Evolutionary conservation across 805 yeast species (phyloP).

Genomic region (Lachancea kluyveri): DNA sequence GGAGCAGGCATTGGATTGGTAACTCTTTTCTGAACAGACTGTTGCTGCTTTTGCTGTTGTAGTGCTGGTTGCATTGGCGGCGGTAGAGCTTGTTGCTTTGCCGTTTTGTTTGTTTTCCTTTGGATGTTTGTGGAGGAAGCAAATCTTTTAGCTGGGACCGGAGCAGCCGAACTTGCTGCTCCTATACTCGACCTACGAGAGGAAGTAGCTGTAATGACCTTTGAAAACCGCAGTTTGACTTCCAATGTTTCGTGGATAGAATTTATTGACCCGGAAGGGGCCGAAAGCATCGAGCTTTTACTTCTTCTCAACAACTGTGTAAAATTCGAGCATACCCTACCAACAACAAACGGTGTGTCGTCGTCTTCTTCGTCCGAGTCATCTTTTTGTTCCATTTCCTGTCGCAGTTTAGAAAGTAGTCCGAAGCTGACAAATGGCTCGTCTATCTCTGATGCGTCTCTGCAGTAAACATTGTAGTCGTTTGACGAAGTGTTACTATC

Average conservation of each 20-base stretch:
- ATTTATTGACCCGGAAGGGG: not conserved
- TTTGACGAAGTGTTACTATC: conserved; percentile 13
- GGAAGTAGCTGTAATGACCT: conserved; percentile 15
- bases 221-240: conserved; percentile 28
- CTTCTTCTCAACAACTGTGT: conserved; percentile 28
- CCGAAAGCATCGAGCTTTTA: conserved; percentile 2
- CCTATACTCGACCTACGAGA: conserved; percentile 11
- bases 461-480: conserved; percentile 31
- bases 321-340: conserved; percentile 32
- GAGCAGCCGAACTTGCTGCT: not conserved
- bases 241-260: conserved; percentile 26
- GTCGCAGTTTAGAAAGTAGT: conserved; percentile 27
- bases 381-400: conserved; percentile 8
- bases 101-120: no score
- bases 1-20: conserved; percentile 43
- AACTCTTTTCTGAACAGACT: no score
- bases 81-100: no score
- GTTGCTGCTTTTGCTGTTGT: no score
- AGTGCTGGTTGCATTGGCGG: no score
- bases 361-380: conserved; percentile 15
- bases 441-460: conserved; percentile 29
- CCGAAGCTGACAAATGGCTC: conserved; percentile 34
- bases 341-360: conserved; percentile 23
- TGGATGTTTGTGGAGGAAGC: no score
- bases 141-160: no score